Base-by-base conservation (phyloP, 306 rosid genomes). In the peach (Prunus persica) region DNA sequence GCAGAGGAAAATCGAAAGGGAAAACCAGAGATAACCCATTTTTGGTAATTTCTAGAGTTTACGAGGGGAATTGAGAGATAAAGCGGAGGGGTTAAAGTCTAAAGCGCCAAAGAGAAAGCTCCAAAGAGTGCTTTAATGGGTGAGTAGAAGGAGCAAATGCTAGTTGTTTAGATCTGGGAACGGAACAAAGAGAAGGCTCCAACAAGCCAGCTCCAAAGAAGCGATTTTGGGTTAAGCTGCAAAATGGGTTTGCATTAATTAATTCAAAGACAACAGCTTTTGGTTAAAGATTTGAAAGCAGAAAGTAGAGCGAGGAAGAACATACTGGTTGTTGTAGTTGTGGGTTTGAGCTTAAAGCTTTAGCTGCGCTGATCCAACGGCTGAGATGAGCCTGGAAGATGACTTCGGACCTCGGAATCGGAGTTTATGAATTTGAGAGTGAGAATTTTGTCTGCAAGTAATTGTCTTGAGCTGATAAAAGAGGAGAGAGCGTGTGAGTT, bases 1-100 rank as follows among this genome's bases (percentile, higher is more conserved):
- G 64, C 20, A 66, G 6, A 71, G 51, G 76, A 56, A 2, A 16
- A 56, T 4, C 13, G 54, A 20, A 11, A 71, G 63, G 62, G 18
- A 52, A 24, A 71, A 3, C 75, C 75, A 52, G 63, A 71, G 63
- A 11, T 38, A 61, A 61, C 19, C 65, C 65, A 60, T 60, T 30
- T 71, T 51, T 11, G 4, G 75, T 52, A 51, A 55, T 54, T 71
- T 54, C 65, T 11, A 71, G 64, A 11, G 18, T 7, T 25, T 7
- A 0, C 1, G 15, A 47, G 43, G 41, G 72, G 0, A 67, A 24
- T 12, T 45, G 56, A 15, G 72, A 15, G 63, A 22, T 57, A 20
- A 22, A 57, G 30, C 52, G 2, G 18, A 16, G 69, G 18, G 69
- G 27, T 19, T 14, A 43, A 67, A 51, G 46, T 20, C 45, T 15